Evolutionary conservation across 2,329 filamentous ascomycete genomes (phyloP), one percentile per base, ranked within the genome.

Genomic region (Microcyclospora tardicrescens): DNA sequence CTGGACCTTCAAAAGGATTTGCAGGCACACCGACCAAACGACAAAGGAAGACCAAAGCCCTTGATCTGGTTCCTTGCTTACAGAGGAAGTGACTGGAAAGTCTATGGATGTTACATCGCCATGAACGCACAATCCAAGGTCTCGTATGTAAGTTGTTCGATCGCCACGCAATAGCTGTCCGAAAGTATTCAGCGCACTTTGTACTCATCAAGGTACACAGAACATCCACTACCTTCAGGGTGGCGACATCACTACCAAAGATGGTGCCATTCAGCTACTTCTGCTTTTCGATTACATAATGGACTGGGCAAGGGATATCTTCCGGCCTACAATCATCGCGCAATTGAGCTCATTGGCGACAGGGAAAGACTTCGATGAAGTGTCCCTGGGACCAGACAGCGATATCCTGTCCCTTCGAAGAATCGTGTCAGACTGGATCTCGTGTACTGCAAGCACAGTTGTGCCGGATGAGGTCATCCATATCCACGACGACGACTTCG

Each of bases 281-380:
- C 44, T 56, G 12, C 52, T 56, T 31, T 33, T 58, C n/a, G 55
- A 58, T 40, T 50, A 50, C 37, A 53, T 57, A 24, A 48, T 50
- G 41, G 53, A 58, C 35, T 58, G 54, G 54, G 54, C 54, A n/a
- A 43, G 54, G 16, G 51, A 56, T 37, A 43, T 50, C 16, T 53
- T 54, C 24, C 45, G 54, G 33, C 43, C 42, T 13, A 35, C 52
- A 14, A 56, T 64, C 10, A 47, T 51, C n/a, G 24, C 27, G n/a
- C 36, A 44, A 32, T 28, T 45, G 29, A 19, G 38, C 16, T 38
- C 33, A n/a, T n/a, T n/a, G n/a, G n/a, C n/a, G n/a, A n/a, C n/a
- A n/a, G n/a, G n/a, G n/a, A n/a, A n/a, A n/a, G n/a, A n/a, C n/a
- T n/a, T n/a, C n/a, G n/a, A n/a, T n/a, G n/a, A n/a, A n/a, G n/a